Base-by-base conservation (phyloP, 257 asterid species). In the Hygrophila difformis region DNA sequence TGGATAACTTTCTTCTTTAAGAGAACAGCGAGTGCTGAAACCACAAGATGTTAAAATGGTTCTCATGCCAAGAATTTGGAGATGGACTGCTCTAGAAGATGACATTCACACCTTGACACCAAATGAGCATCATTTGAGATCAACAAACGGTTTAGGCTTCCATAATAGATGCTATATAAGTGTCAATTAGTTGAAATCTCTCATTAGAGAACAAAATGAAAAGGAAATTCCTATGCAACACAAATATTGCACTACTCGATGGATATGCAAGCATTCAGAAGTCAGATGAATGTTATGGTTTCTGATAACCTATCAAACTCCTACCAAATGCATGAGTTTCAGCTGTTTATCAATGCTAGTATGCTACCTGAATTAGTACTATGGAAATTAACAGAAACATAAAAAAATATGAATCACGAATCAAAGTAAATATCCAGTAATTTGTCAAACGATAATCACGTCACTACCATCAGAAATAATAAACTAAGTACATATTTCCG, bases 1-100 rank as follows among this genome's bases (percentile, higher is more conserved):
- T 38, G 52, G 39, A 12, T 38, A 53, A 19, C 11, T 45, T 29
- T 45, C 45, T 36, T 53, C 21, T 28, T 40, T 44, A 18, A 15
- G 23, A 53, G 4, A 42, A 20, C 40, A 16, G 20, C 51, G 49
- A 12, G 28, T 4, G 52, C 16, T 37, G 34, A 19, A 29, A 50
- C 31, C 33, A 31, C 49, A 46, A 29, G 26, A 40, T 17, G 21
- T 16, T 8, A 18, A 12, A 3, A 26, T 3, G 0, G 31, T 26
- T 26, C 31, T 26, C 8, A 16, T 4, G 4, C 15, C 18, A 38
- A 38, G 33, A 18, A 5, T 14, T 4, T 33, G 12, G 37, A 10
- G 37, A 33, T 33, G 37, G 12, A 5, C 6, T 33, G 37, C 37
- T 33, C 8, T 33, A 33, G 12, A 33, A 33, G 37, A 33, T 2